Conservation (phyloP, 257 asterid species). For the Ballota nigra region DNA sequence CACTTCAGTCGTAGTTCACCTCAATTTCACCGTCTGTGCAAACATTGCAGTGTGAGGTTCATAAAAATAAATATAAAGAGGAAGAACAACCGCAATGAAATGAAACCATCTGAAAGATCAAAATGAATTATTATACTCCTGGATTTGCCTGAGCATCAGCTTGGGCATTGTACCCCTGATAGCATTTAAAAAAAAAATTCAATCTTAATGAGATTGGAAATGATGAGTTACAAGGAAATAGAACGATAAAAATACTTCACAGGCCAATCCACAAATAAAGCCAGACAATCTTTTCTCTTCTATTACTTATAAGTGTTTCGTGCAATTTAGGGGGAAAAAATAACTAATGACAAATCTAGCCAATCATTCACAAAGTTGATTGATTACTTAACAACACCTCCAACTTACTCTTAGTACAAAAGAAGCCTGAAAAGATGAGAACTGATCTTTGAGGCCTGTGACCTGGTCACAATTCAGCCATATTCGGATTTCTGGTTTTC, state of each 20-base stretch:
- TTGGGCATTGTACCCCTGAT: conserved; percentile 64
- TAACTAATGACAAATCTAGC: not conserved
- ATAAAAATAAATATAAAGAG: not conserved
- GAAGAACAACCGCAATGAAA: not conserved
- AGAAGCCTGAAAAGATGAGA: conserved; percentile 58
- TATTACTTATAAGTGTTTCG: not conserved
- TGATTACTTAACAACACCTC: conserved; percentile 26
- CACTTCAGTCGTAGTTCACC: conserved; percentile 44
- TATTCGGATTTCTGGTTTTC: conserved; percentile 81
- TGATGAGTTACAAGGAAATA: not conserved
- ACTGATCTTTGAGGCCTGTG: conserved; percentile 78
- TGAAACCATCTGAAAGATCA: not conserved
- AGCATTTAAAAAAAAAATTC: not conserved
- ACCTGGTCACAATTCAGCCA: conserved; percentile 91
- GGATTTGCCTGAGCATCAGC: conserved; percentile 89
- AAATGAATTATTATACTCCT: conserved; percentile 38
- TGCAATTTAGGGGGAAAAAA: not conserved
- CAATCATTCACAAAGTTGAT: conserved; percentile 22
- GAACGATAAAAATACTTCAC: not conserved
- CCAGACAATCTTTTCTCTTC: too few relatives aligned
- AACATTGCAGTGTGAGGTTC: not conserved
- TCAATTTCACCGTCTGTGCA: conserved; percentile 61
- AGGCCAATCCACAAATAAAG: not conserved
- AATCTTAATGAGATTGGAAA: not conserved
- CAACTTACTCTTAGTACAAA: conserved; percentile 75